Base-by-base conservation (phyloP, 495 filamentous ascomycete species). In the Xylaria flabelliformis region DNA sequence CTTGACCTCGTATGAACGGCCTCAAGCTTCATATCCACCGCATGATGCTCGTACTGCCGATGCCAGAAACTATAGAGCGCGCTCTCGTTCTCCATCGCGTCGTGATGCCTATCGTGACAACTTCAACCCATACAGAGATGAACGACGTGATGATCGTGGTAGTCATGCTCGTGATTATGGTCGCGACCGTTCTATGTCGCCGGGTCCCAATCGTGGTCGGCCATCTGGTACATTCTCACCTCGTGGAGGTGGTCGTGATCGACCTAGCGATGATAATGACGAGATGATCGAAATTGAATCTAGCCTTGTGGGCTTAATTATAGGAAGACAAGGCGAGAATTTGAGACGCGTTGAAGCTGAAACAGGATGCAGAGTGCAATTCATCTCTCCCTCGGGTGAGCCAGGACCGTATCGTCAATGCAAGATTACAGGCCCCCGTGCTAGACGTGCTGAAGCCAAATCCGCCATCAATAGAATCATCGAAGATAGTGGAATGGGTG, bases 301-400 rank as follows among this genome's bases (percentile, higher is more conserved):
- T 6, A 88, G 86, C 65, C 83, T 94, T 50, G 93, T 96, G 44
- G 93, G 93, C 34, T 83, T 96, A 12, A 94, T 96, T 77, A 96
- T 96, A 74, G 93, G 93, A 17, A 87, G 93, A 46, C 90, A 93
- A 73, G 93, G 93, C 62, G 93, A 96, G 79, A 96, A 94, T 68
- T 82, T 96, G 36, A 85, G 92, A 71, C 90, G 91, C 46, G 90
- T 96, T 69, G 93, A 96, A 77, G 78, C 86, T 21, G 91, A 94
- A 69, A 93, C 90, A 17, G 87, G 88, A 5, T 91, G 92, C 74
- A 82, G 92, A 64, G 92, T 96, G 12, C 93, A 96, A 80, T 96
- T 96, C 79, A 84, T 94, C 56, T 91, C 91, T n/a, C 87, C 91
- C 13, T 85, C 88, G 26, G 82, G 83, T 65, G 90, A 92, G 72